These are phyloP conservation scores for Scleromitrula shiraiana DNA, from an alignment of 2,329 filamentous ascomycete genomes.

Conservation along the genomic window DNA sequence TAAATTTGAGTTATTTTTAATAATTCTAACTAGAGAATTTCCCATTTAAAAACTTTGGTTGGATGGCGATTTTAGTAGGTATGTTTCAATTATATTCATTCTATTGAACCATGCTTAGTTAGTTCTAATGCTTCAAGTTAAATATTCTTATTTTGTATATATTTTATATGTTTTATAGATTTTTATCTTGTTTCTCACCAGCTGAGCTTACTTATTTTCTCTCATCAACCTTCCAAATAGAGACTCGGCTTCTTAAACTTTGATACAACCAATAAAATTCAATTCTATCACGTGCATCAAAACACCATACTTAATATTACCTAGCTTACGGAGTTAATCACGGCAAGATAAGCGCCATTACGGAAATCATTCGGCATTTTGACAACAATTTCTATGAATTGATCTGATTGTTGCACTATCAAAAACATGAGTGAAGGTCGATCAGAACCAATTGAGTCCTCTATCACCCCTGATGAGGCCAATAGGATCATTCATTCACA, in stretches of 20 bases:
- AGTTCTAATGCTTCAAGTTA: too few species aligned
- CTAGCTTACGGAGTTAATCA: neutral
- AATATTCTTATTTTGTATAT: too few species aligned
- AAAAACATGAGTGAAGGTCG: constrained; percentile 18
- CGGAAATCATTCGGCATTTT: constrained; percentile 10
- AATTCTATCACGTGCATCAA: neutral
- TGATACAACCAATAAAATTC: neutral
- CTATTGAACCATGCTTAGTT: too few species aligned
- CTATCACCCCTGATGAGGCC: constrained; percentile 46
- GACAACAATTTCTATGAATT: neutral
- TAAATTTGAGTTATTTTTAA: too few species aligned
- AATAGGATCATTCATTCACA: constrained; percentile 62
- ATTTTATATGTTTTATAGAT: too few species aligned
- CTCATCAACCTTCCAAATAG: too few species aligned
- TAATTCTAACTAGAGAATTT: too few species aligned
- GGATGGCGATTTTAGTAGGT: too few species aligned
- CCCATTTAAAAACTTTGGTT: too few species aligned
- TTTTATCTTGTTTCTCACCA: too few species aligned
- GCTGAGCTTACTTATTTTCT: neutral
- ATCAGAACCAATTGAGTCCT: constrained; percentile 16
- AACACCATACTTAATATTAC: neutral
- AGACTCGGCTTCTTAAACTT: too few species aligned
- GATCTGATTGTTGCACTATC: constrained; percentile 4
- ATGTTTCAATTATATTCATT: too few species aligned
- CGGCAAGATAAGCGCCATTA: constrained; percentile 2